phyloP scores from a whole-genome alignment of 441 rosid species.

The Capsella rubella region DNA sequence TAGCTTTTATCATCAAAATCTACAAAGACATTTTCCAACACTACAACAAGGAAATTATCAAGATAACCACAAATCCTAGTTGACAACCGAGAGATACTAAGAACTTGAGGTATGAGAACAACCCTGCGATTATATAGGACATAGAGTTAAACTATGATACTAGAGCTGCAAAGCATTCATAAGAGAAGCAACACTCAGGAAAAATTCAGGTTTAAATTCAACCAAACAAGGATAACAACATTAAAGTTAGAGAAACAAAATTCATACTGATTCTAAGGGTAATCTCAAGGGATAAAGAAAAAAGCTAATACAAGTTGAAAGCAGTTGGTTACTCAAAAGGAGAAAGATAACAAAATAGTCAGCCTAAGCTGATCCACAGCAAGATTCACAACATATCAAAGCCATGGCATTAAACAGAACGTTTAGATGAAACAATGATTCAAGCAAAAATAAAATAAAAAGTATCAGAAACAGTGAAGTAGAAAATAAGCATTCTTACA shows the following conservation, averaged over 20 bases:
- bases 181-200: background rate
- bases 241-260: background rate
- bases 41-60: background rate
- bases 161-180: background rate
- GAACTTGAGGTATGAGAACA: constrained; percentile 24
- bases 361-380: background rate
- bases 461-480: background rate
- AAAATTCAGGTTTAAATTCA: background rate
- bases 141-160: constrained; percentile 25
- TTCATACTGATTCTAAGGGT: background rate
- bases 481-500: constrained; percentile 47
- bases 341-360: background rate
- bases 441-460: background rate
- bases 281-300: background rate
- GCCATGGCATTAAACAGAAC: background rate
- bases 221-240: constrained; percentile 7
- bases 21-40: background rate
- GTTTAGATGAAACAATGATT: background rate
- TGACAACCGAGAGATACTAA: constrained; percentile 22
- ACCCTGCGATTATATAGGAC: constrained; percentile 36
- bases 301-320: background rate
- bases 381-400: background rate
- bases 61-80: constrained; percentile 1
- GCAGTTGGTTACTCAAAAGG: background rate
- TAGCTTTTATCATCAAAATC: constrained; percentile 1